A percentile compares a stretch with the other conserved stretches of the same genome.
Conservation (phyloP, 2,329 filamentous ascomycete species). For the Arthroderma uncinatum region DNA sequence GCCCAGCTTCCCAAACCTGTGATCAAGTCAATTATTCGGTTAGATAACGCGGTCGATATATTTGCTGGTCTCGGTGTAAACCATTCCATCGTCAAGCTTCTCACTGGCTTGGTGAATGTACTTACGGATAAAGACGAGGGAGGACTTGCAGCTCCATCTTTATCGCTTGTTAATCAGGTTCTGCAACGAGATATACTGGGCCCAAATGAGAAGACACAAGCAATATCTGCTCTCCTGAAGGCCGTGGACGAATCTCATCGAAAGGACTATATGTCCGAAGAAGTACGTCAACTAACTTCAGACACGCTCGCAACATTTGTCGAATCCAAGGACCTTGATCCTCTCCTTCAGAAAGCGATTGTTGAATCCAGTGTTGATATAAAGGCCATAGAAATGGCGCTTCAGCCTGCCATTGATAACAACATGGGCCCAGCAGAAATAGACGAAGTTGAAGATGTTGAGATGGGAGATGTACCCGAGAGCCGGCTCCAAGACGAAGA, state of each 20-base stretch:
- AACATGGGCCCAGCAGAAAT: slow-evolving; percentile 41
- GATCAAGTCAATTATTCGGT: slow-evolving; percentile 41
- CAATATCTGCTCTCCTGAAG: slow-evolving; percentile 26
- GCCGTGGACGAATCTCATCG: slow-evolving; percentile 39
- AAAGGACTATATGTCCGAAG: slow-evolving; percentile 25
- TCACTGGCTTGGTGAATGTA: slow-evolving; percentile 27
- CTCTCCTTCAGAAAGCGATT: slow-evolving; percentile 56
- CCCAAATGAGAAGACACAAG: slow-evolving; percentile 22
- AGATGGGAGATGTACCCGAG: slow-evolving; percentile 37
- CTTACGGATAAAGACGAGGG: slow-evolving; percentile 15
- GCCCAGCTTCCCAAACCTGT: slow-evolving; percentile 59
- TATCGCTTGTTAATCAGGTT: slow-evolving; percentile 26
- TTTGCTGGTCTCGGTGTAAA: slow-evolving; percentile 27
- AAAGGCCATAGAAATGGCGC: slow-evolving; percentile 60
- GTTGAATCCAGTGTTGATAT: slow-evolving; percentile 59
- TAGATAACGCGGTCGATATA: slow-evolving; percentile 24
- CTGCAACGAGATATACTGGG: slow-evolving; percentile 26
- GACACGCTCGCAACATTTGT: slow-evolving; percentile 56
- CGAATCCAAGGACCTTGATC: slow-evolving; percentile 48
- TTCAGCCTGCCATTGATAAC: slow-evolving; percentile 58
- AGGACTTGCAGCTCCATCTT: not conserved
- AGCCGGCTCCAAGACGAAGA: slow-evolving; percentile 21
- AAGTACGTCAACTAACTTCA: slow-evolving; percentile 53
- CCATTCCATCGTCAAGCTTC: slow-evolving; percentile 25
- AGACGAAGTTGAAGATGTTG: slow-evolving; percentile 43